Base-by-base conservation (phyloP, 345 rosid genomes). In the Sonneratia alba region DNA sequence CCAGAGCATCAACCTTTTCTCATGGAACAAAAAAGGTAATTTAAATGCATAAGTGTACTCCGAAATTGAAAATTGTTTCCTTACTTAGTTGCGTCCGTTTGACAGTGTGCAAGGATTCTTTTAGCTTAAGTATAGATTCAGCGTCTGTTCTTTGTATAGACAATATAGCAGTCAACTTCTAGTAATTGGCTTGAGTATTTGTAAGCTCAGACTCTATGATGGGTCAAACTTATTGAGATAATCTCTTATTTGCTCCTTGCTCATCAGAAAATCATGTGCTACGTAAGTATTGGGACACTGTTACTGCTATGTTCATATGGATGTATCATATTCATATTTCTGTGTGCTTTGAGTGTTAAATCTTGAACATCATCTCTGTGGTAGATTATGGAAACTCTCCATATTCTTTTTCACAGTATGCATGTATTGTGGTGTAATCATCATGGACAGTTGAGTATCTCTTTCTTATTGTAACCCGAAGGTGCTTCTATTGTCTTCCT, bases 1-100 rank as follows among this genome's bases (percentile, higher is more conserved):
- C 81, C 66, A 70, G 87, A 84, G 66, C 72, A 74, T 61, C 87
- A 83, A 51, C 85, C 87, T 37, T 84, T 88, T 68, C 71, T 88
- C 27, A 80, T 69, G 84, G 83, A 75, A 64, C 51, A 47, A 10
- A 85, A 81, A 77, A 81, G 81, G 90, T 79, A 43, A 66, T 42
- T 51, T 47, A 47, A 47, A 47, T 47, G 13, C 51, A 0, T 47
- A 7, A 47, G 14, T 9, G 6, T 7, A 47, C 51, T 9, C 9
- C 9, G 43, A 40, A 4, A 8, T 40, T 40, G 43, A 40, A 40
- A 40, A 40, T 4, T 4, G 5, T 47, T 47, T 47, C 51, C 51
- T 47, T 47, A 2, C 15, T 47, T 13, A 47, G 51, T 47, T 47
- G 51, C 51, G 14, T 9, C 15, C 51, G 0, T 47, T 9, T 47